Evolutionary conservation across 306 rosid species (phyloP), one percentile per base, ranked within the genome.

Genomic region (Gastrolobium villosum): DNA sequence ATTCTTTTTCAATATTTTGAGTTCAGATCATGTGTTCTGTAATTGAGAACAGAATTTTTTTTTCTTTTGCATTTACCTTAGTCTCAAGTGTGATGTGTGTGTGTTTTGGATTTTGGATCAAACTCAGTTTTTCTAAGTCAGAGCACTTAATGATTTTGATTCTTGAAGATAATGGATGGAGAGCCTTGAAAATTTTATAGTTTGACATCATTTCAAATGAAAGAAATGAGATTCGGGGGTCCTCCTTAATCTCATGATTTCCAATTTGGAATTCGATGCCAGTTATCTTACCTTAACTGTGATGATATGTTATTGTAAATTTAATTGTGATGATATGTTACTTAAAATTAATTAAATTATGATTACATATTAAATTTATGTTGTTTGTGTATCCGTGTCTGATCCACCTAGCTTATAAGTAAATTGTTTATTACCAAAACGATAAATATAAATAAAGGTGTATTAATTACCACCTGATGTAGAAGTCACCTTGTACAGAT

Each of bases 281-380:
- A 8, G 37, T 56, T 26, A 62, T 50, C 8, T 10, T 30, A 7
- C 45, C 68, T 32, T 52, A 50, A 0, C 72, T 69, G 9, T 15
- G 60, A 30, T 48, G 5, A 13, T 37, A 31, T 13, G 26, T 20
- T 20, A 20, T 20, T 20, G 26, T 20, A 20, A 20, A 20, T 20
- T 20, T 20, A 20, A 20, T 20, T 20, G 49, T 4, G 10, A 1
- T 43, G 41, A 45, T 7, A 35, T 26, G 15, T 44, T 45, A n/a
- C 44, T 6, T 31, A 66, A 37, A 14, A 11, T n/a, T 70, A 65
- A 20, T 52, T 9, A 15, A 55, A 70, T 37, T 54, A 46, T 43
- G 66, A 73, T 45, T 65, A 39, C 39, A 65, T 36, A 32, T 53
- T 20, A 15, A 44, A 10, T 70, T 48, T 72, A 35, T 67, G 36